phyloP scores from a whole-genome alignment of 176 grass and related monocot genomes.

The Eleusine coracana region DNA sequence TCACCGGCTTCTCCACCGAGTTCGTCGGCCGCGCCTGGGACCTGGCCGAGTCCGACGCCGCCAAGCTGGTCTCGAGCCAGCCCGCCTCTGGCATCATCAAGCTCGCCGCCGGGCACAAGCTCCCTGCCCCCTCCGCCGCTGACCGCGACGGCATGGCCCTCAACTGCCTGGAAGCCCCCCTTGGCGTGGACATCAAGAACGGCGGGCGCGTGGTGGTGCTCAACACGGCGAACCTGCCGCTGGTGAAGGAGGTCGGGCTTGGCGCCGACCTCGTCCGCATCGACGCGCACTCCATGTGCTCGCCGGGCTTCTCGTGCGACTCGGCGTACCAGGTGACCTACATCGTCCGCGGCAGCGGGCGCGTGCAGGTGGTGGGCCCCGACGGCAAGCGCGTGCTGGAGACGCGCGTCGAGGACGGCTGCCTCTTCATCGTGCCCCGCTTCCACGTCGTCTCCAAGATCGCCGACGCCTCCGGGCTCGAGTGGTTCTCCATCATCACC shows the following conservation, averaged over 20 bases:
- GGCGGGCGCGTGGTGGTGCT: slow-evolving; percentile 79
- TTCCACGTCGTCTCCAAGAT: slow-evolving; percentile 95
- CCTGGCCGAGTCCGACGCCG: slow-evolving; percentile 50
- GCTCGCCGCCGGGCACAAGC: slow-evolving; percentile 46
- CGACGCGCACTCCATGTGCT: slow-evolving; percentile 84
- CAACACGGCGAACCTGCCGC: slow-evolving; percentile 72
- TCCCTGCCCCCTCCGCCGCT: slow-evolving; percentile 25
- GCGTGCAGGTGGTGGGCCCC: slow-evolving; percentile 72
- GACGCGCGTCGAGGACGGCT: slow-evolving; percentile 52
- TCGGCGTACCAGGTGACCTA: slow-evolving; percentile 93
- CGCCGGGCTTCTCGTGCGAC: slow-evolving; percentile 87
- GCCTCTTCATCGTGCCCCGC: slow-evolving; percentile 80
- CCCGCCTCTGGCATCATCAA: slow-evolving; percentile 47
- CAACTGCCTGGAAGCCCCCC: slow-evolving; percentile 73
- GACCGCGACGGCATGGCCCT: slow-evolving; percentile 72
- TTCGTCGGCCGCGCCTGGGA: slow-evolving; percentile 85
- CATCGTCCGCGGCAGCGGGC: slow-evolving; percentile 68
- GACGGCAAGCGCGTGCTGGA: slow-evolving; percentile 79
- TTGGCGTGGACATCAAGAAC: slow-evolving; percentile 80
- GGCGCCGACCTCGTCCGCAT: slow-evolving; percentile 86
- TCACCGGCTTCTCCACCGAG: slow-evolving; percentile 75
- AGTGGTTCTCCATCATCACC: slow-evolving; percentile 98
- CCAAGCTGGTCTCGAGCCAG: slow-evolving; percentile 68
- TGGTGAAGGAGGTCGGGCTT: slow-evolving; percentile 71
- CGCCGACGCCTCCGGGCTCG: slow-evolving; percentile 66